phyloP scores from a whole-genome alignment of 768 basidiomycete genomes.

The Amanita inopinata region DNA sequence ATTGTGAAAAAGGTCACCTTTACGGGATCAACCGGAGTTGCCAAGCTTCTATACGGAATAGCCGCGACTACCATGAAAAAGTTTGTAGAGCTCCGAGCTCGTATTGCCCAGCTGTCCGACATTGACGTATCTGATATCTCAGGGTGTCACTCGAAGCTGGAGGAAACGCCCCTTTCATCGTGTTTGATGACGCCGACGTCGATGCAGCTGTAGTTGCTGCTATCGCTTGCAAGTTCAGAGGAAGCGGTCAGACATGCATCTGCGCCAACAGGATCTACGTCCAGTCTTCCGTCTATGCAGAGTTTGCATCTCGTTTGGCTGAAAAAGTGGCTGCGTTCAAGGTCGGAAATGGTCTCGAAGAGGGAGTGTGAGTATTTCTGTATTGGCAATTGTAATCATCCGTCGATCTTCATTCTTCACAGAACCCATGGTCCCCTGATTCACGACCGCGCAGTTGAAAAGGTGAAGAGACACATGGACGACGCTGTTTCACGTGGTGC shows the following conservation, averaged over 20 bases:
- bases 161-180: slow-evolving; percentile 93
- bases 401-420: not conserved
- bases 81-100: slow-evolving; percentile 27
- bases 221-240: slow-evolving; percentile 71
- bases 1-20: slow-evolving; percentile 84
- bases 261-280: slow-evolving; percentile 91
- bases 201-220: slow-evolving; percentile 80
- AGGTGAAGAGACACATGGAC: slow-evolving; percentile 78
- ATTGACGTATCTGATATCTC: slow-evolving; percentile 6
- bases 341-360: slow-evolving; percentile 80
- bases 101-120: not conserved
- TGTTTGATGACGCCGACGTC: slow-evolving; percentile 93
- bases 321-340: slow-evolving; percentile 79
- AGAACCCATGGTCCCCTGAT: slow-evolving; percentile 96
- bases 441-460: slow-evolving; percentile 75
- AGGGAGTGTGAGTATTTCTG: slow-evolving; percentile 47
- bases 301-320: slow-evolving; percentile 81
- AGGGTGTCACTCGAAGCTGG: slow-evolving; percentile 78
- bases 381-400: not conserved
- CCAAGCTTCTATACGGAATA: slow-evolving; percentile 64
- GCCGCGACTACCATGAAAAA: slow-evolving; percentile 77
- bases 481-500: slow-evolving; percentile 85
- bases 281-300: slow-evolving; percentile 84
- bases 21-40: slow-evolving; percentile 80
- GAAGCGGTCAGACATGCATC: slow-evolving; percentile 76